Evolutionary conservation across 2,329 filamentous ascomycete genomes (phyloP).

Genomic region (Clonostachys rhizophaga): DNA sequence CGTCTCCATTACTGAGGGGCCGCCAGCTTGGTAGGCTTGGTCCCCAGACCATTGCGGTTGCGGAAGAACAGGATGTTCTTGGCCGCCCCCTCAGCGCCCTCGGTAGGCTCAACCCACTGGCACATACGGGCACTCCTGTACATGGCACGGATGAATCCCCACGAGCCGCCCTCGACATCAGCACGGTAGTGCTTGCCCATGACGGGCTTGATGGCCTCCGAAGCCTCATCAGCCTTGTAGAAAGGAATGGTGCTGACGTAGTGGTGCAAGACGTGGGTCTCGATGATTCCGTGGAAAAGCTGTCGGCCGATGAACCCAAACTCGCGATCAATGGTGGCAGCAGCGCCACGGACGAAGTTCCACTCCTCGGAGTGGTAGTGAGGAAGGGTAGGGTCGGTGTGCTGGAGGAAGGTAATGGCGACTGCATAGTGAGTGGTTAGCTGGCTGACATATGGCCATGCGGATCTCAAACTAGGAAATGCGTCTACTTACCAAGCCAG

Average conservation of each 20-base stretch:
- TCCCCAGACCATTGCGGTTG: conserved; percentile 83
- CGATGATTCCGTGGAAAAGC: conserved; percentile 91
- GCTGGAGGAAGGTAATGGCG: conserved; percentile 94
- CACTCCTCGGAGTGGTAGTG: conserved; percentile 85
- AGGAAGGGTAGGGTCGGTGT: conserved; percentile 90
- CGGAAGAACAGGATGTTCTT: conserved; percentile 91
- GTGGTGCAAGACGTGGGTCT: conserved; percentile 97
- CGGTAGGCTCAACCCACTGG: conserved; percentile 95
- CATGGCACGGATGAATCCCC: conserved; percentile 81
- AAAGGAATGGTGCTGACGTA: conserved; percentile 95
- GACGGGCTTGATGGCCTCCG: conserved; percentile 87
- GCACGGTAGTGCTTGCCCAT: conserved; percentile 96
- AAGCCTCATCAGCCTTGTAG: conserved; percentile 93
- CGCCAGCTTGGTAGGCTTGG: no score
- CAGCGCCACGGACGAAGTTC: conserved; percentile 91
- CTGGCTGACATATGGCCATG: no score
- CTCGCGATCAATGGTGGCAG: conserved; percentile 94
- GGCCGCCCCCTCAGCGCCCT: conserved; percentile 72
- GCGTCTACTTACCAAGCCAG: conserved; percentile 77
- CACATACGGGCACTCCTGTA: conserved; percentile 81
- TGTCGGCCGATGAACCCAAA: conserved; percentile 92
- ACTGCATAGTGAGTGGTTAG: conserved; percentile 47
- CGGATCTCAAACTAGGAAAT: no score
- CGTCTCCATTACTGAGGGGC: no score
- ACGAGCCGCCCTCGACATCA: conserved; percentile 68